These are phyloP conservation scores for Byssochlamys sp. DNA, from an alignment of 2,329 filamentous ascomycete species.

Conservation along the genomic window DNA sequence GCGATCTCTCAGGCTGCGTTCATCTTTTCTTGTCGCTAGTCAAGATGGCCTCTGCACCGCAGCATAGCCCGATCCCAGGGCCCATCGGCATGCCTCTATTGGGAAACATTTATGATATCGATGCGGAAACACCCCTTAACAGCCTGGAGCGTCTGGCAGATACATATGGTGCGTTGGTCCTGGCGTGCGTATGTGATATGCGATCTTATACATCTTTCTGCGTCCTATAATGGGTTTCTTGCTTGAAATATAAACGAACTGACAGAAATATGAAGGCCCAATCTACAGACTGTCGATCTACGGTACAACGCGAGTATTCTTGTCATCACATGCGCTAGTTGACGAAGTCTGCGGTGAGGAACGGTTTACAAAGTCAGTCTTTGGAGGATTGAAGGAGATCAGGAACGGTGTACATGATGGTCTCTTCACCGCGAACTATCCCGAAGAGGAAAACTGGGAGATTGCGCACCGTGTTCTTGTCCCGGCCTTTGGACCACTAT, in stretches of 20 bases:
- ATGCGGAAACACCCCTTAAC: slow-evolving; percentile 46
- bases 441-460: slow-evolving; percentile 50
- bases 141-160: slow-evolving; percentile 52
- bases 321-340: slow-evolving; percentile 46
- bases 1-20: background rate
- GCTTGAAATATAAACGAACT: background rate
- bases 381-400: slow-evolving; percentile 44
- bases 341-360: slow-evolving; percentile 58
- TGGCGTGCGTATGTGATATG: slow-evolving; percentile 6
- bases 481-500: slow-evolving; percentile 40
- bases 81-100: slow-evolving; percentile 56
- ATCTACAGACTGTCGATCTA: slow-evolving; percentile 50
- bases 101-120: slow-evolving; percentile 57
- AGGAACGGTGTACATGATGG: slow-evolving; percentile 55
- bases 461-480: slow-evolving; percentile 47
- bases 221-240: background rate
- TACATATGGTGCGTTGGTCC: slow-evolving; percentile 48
- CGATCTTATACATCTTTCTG: background rate
- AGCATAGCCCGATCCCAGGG: slow-evolving; percentile 44
- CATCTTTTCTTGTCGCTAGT: background rate
- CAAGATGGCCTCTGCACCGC: background rate
- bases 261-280: slow-evolving; percentile 34
- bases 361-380: slow-evolving; percentile 53
- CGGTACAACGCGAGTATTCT: slow-evolving; percentile 38
- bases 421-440: slow-evolving; percentile 50